A percentile compares a stretch with the other conserved stretches of the same genome.
Conservation (phyloP, 345 rosid species). For the Eutrema yunnanense region DNA sequence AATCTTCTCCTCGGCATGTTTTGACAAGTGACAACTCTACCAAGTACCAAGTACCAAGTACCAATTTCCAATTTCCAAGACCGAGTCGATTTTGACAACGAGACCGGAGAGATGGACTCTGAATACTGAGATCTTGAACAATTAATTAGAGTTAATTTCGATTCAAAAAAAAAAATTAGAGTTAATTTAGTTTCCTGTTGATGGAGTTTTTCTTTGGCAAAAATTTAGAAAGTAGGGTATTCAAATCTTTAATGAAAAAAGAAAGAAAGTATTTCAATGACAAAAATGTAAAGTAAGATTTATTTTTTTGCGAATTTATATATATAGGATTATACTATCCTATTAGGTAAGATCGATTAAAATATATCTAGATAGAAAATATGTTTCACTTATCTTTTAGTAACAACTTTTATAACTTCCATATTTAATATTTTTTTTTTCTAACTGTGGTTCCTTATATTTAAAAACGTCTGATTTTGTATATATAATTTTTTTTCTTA, state of each 20-base stretch:
- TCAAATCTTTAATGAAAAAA: not conserved
- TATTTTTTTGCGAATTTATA: not conserved
- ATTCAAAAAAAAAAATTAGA: too few species aligned
- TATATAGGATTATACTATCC: not conserved
- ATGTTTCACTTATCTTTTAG: not conserved
- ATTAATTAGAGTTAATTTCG: not conserved
- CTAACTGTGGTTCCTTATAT: not conserved
- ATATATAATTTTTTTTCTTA: too few species aligned
- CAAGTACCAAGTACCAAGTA: too few species aligned
- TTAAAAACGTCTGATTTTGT: too few species aligned
- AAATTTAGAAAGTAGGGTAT: not conserved
- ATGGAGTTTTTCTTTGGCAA: not conserved
- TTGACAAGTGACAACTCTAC: not conserved
- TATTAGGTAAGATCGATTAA: not conserved
- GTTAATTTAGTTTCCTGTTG: not conserved
- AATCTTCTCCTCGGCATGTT: not conserved
- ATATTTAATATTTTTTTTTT: not conserved
- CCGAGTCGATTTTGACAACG: not conserved
- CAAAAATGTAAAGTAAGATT: not conserved
- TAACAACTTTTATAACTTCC: not conserved
- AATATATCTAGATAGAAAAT: not conserved
- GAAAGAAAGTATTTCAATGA: not conserved
- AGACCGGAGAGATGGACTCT: too few species aligned
- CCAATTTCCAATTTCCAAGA: not conserved
- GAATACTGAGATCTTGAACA: too few species aligned